Evolutionary conservation across 495 filamentous ascomycete genomes (phyloP).

Genomic region (Neurospora tetrasperma): DNA sequence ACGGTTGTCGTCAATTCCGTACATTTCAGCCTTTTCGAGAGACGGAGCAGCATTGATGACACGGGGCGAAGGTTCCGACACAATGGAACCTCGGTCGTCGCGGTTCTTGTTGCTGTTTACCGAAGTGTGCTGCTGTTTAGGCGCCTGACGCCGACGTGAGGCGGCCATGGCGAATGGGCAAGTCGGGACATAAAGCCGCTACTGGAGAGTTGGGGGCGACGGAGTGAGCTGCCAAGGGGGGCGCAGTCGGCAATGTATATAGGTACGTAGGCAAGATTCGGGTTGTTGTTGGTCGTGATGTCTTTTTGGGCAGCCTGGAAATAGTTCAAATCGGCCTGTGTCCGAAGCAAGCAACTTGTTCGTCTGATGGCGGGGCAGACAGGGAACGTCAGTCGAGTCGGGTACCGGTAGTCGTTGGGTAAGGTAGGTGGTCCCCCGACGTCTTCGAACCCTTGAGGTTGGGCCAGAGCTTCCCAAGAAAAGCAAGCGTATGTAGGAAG

Average conservation of each 20-base stretch:
- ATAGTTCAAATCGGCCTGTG: background rate
- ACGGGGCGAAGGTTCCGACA: constrained; percentile 28
- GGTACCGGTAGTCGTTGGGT: background rate
- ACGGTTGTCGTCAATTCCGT: constrained; percentile 45
- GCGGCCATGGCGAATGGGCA: constrained; percentile 22
- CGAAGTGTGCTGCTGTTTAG: constrained; percentile 25
- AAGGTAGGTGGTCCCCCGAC: background rate
- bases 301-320: background rate
- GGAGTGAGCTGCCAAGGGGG: background rate
- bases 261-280: background rate
- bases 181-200: constrained; percentile 12
- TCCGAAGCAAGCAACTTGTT: background rate
- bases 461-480: background rate
- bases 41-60: constrained; percentile 47
- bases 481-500: background rate
- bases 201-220: background rate
- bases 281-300: background rate
- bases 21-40: constrained; percentile 45
- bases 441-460: background rate
- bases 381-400: background rate
- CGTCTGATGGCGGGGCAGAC: constrained; percentile 1
- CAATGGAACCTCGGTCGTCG: constrained; percentile 20
- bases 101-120: constrained; percentile 22
- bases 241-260: background rate
- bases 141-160: constrained; percentile 23